Percentiles rank a stretch among this genome's conserved stretches.
Evolutionary conservation across 176 grass and related monocot species (phyloP).

Genomic region (Triticum timopheevii): DNA sequence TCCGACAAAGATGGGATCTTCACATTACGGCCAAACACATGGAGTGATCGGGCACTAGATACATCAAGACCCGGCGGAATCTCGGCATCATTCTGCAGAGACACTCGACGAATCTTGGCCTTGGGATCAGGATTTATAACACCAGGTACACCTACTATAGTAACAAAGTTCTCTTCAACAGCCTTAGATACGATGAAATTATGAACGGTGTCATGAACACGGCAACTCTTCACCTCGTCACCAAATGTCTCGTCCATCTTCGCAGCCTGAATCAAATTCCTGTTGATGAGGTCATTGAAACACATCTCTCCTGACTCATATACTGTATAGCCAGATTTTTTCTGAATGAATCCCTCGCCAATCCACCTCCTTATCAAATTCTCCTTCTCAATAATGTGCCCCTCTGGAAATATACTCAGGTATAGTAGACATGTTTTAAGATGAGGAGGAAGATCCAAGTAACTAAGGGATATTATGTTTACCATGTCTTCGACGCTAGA

Average conservation of each 20-base stretch:
- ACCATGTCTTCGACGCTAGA: neutral
- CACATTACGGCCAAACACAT: neutral
- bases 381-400: neutral
- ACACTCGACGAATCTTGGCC: slow-evolving; percentile 10
- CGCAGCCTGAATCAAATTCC: slow-evolving; percentile 22
- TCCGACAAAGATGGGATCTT: neutral
- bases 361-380: slow-evolving; percentile 24
- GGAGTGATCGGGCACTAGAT: neutral
- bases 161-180: slow-evolving; percentile 41
- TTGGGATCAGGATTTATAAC: neutral
- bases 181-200: slow-evolving; percentile 25
- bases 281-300: slow-evolving; percentile 26
- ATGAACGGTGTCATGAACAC: slow-evolving; percentile 32
- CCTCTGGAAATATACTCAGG: slow-evolving; percentile 28
- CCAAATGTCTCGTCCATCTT: neutral
- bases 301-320: slow-evolving; percentile 17
- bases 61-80: neutral
- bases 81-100: neutral
- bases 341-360: slow-evolving; percentile 20
- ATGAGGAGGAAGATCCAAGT: slow-evolving; percentile 30
- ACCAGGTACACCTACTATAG: neutral
- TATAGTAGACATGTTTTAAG: slow-evolving; percentile 37
- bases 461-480: slow-evolving; percentile 4
- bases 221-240: slow-evolving; percentile 6
- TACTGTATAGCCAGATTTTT: neutral